phyloP scores from a whole-genome alignment of 805 yeast genomes.

The Nakazawaea anatomiae region DNA sequence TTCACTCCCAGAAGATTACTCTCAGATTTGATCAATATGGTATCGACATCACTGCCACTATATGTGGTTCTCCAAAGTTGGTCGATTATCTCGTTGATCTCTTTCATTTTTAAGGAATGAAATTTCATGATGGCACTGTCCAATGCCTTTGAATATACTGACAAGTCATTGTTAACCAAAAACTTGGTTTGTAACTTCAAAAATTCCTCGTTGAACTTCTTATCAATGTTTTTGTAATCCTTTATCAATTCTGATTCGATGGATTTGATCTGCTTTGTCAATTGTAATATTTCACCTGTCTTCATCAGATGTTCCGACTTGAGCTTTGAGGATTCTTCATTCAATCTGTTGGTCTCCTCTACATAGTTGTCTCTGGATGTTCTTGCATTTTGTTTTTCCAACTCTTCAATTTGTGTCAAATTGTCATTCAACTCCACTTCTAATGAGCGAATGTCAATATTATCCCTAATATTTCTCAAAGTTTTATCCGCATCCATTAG shows the following conservation, averaged over 20 bases:
- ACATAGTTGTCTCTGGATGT: conserved; percentile 56
- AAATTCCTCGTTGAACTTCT: conserved; percentile 61
- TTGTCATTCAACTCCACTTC: conserved; percentile 30
- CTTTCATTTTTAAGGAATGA: conserved; percentile 88
- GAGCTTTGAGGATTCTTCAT: conserved; percentile 43
- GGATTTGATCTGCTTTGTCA: conserved; percentile 61
- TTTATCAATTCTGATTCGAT: conserved; percentile 54
- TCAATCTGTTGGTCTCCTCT: conserved; percentile 43
- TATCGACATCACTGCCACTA: conserved; percentile 91
- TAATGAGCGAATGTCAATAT: conserved; percentile 50
- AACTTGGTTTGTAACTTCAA: conserved; percentile 70
- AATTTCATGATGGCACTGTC: conserved; percentile 92
- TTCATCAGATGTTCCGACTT: conserved; percentile 68
- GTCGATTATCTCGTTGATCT: conserved; percentile 79
- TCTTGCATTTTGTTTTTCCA: conserved; percentile 57
- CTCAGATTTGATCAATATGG: conserved; percentile 82
- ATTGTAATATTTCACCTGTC: conserved; percentile 80
- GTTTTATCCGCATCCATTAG: conserved; percentile 53
- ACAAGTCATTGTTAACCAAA: conserved; percentile 75
- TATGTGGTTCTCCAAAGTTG: conserved; percentile 94
- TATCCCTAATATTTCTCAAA: conserved; percentile 59
- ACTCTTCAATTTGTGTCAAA: conserved; percentile 31
- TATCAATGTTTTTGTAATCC: conserved; percentile 67
- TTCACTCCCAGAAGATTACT: conserved; percentile 42
- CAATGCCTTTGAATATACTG: conserved; percentile 74